A percentile compares a stretch with the other conserved stretches of the same genome.
phyloP scores from a whole-genome alignment of 2,329 filamentous ascomycete genomes.

The Dactylellina parvicollis region DNA sequence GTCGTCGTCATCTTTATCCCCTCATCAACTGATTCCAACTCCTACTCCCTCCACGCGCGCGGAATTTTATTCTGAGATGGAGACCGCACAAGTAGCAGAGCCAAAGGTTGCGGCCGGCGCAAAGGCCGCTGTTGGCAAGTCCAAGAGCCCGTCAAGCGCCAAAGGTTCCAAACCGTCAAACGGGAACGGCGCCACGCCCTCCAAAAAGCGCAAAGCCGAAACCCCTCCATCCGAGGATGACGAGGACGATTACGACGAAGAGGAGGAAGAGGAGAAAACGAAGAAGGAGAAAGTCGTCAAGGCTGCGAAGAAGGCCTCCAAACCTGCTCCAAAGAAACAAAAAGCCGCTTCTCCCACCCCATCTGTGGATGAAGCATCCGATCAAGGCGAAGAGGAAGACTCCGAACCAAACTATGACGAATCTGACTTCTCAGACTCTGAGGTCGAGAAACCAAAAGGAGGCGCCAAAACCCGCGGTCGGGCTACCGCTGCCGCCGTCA shows the following conservation, averaged over 20 bases:
- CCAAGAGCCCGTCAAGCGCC: slow-evolving; percentile 3
- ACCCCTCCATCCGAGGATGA: slow-evolving; percentile 57
- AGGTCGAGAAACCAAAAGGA: slow-evolving; percentile 29
- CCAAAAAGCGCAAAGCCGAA: slow-evolving; percentile 52
- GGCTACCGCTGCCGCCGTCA: slow-evolving; percentile 23
- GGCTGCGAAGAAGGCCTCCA: slow-evolving; percentile 25
- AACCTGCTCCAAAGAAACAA: slow-evolving; percentile 46
- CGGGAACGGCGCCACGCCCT: slow-evolving; percentile 20
- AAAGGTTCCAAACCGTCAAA: slow-evolving; percentile 8
- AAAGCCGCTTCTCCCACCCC: slow-evolving; percentile 36
- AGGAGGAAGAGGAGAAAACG: slow-evolving; percentile 30
- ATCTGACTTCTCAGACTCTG: slow-evolving; percentile 42
- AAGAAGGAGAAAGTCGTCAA: slow-evolving; percentile 42
- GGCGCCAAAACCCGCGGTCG: slow-evolving; percentile 28
- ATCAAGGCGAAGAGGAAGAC: slow-evolving; percentile 26
- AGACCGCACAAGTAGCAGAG: slow-evolving; percentile 18
- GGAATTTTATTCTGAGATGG: slow-evolving; percentile 14
- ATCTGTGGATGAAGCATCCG: slow-evolving; percentile 26
- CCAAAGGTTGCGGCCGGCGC: background rate
- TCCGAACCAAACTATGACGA: slow-evolving; percentile 20
- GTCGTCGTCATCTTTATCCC: background rate
- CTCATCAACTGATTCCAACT: background rate
- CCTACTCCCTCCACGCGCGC: background rate
- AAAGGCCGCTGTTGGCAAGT: background rate
- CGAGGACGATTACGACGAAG: slow-evolving; percentile 56